Evolutionary conservation across 371 early-diverging fungal species (phyloP).

Genomic region (Coemansia sp.): DNA sequence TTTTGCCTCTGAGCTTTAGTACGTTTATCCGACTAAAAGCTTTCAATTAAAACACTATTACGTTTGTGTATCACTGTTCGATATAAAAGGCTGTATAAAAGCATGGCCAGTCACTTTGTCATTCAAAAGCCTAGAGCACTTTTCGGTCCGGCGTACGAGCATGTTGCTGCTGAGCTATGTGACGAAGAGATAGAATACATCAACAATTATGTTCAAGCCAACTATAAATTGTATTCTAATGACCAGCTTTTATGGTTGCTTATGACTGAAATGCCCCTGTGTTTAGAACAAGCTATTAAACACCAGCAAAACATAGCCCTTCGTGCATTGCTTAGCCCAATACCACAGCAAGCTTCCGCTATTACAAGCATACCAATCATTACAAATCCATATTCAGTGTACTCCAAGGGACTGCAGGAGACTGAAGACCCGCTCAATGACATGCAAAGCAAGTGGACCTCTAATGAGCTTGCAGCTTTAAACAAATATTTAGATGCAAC

Average conservation of each 20-base stretch:
- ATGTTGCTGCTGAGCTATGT: background rate
- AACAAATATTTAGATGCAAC: background rate
- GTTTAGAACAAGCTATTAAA: background rate
- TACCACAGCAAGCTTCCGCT: background rate
- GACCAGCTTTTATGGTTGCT: background rate
- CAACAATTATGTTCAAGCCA: background rate
- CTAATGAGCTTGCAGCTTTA: background rate
- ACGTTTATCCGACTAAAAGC: background rate
- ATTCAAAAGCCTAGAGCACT: background rate
- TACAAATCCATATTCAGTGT: background rate
- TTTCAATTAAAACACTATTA: background rate
- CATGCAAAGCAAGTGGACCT: background rate
- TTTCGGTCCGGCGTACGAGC: background rate
- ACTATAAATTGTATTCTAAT: background rate
- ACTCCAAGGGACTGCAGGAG: background rate
- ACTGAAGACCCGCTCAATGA: conserved; percentile 1
- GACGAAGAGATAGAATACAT: background rate
- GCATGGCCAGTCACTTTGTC: no score
- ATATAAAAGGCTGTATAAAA: background rate
- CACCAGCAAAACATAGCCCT: background rate
- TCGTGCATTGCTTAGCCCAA: background rate
- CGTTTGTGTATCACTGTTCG: background rate
- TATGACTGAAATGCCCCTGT: background rate
- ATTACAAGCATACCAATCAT: background rate
- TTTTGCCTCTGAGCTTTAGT: background rate